Evolutionary conservation across 108 stramenopile genomes (phyloP), one percentile per base, ranked within the genome.

Genomic region (Fragilaria crotonensis): DNA sequence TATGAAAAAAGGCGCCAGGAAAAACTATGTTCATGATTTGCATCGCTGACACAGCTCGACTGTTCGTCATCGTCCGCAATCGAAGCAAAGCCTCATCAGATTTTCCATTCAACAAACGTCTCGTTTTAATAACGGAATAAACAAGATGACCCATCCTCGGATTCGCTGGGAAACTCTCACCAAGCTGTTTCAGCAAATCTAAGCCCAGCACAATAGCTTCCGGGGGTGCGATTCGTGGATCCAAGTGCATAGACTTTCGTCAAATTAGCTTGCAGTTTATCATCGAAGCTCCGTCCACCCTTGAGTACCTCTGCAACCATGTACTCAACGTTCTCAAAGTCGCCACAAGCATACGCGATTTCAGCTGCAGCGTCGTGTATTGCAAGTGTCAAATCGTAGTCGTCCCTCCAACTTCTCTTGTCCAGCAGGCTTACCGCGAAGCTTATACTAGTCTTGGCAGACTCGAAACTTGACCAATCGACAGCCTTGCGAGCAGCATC

Each of bases 281-380:
- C 80, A n/a, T 51, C 26, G 21, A 55, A 62, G 0, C 25, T n/a
- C 22, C 41, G 33, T 26, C 72, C 76, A 57, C 71, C 62, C 5
- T 25, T n/a, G 4, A 75, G 31, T 20, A 67, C 61, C 5, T 62
- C 54, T 9, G 70, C 55, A 51, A 66, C 32, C 5, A 78, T 4
- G 2, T 25, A 11, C 17, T 58, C 33, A 23, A 36, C 45, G 25
- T 33, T 54, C 9, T 54, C 53, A 52, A 71, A 63, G 30, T 68
- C 48, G 18, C 73, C 76, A 26, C 60, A 52, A 33, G 58, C 66
- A 30, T 57, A 77, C 19, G 70, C 60, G 18, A 62, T 69, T 25
- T 81, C 76, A 28, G 68, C 70, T 4, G 66, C 73, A 45, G 76
- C 57, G 51, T 73, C 60, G 63, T 75, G 67, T 14, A 81, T 19